These are phyloP conservation scores for Passiflora organensis DNA, from an alignment of 345 rosid genomes.

Conservation along the genomic window DNA sequence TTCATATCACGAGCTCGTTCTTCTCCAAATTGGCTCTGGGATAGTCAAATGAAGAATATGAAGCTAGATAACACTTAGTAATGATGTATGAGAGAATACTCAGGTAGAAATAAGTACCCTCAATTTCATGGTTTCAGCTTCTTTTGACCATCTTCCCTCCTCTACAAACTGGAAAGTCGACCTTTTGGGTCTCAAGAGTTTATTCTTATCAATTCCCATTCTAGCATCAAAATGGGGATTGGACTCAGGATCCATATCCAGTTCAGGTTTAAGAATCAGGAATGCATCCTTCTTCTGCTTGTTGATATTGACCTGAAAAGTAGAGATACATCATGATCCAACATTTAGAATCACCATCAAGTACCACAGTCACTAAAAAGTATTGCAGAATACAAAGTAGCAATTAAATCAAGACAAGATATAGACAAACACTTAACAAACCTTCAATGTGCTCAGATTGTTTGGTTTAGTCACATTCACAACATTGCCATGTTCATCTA, in stretches of 20 bases:
- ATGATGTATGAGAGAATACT: not conserved
- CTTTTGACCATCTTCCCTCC: conserved; percentile 96
- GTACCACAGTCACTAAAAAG: not conserved
- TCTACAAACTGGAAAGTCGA: conserved; percentile 91
- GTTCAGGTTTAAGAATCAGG: conserved; percentile 91
- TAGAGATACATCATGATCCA: not conserved
- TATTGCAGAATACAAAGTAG: not conserved
- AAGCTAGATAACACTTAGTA: conserved; percentile 6
- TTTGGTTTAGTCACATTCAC: conserved; percentile 76
- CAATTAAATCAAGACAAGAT: too few relatives aligned
- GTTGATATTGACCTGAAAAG: conserved; percentile 86
- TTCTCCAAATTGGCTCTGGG: conserved; percentile 91
- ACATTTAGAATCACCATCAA: not conserved
- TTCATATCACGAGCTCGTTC: conserved; percentile 84
- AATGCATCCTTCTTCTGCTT: conserved; percentile 94
- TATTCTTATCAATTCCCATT: conserved; percentile 80
- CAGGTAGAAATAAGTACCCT: conserved; percentile 39
- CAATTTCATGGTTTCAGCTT: conserved; percentile 74
- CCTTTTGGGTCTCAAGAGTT: conserved; percentile 86
- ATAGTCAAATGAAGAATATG: conserved; percentile 10
- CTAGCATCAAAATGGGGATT: conserved; percentile 74
- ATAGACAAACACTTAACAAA: conserved; percentile 26
- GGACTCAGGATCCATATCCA: conserved; percentile 73
- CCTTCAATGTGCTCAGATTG: conserved; percentile 96
- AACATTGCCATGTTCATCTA: conserved; percentile 89